Conservation (phyloP, 805 yeast genomes). For the Barnettozyma salicaria region DNA sequence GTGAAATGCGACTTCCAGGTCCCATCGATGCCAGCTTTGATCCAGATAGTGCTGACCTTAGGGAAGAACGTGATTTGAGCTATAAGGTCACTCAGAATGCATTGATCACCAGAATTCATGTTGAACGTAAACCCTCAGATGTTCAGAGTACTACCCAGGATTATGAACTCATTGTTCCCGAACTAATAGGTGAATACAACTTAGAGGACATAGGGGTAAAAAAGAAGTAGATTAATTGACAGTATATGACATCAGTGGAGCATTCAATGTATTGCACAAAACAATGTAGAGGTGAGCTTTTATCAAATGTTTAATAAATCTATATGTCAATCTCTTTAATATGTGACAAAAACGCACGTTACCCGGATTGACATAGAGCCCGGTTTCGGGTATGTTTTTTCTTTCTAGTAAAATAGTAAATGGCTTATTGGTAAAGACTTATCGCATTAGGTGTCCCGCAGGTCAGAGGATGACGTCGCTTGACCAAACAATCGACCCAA, state of each 20-base stretch:
- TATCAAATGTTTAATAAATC: neutral
- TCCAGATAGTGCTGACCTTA: constrained; percentile 8
- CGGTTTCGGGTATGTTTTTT: too few species aligned
- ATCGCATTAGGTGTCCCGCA: too few species aligned
- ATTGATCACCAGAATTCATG: constrained; percentile 63
- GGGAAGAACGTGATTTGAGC: constrained; percentile 32
- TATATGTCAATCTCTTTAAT: too few species aligned
- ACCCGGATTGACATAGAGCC: too few species aligned
- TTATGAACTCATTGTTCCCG: constrained; percentile 71
- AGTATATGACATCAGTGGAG: too few species aligned
- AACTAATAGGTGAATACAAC: constrained; percentile 27
- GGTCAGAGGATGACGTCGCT: neutral
- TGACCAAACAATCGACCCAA: constrained; percentile 3
- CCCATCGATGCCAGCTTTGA: constrained; percentile 25
- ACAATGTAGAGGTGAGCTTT: too few species aligned
- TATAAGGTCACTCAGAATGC: constrained; percentile 55
- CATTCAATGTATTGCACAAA: too few species aligned
- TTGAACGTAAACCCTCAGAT: constrained; percentile 55
- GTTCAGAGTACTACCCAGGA: constrained; percentile 47
- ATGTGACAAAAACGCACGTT: too few species aligned
- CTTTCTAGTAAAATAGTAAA: too few species aligned
- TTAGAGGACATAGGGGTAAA: constrained; percentile 20
- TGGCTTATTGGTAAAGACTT: too few species aligned
- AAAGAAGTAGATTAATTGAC: too few species aligned
- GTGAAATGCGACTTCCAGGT: constrained; percentile 37